Evolutionary conservation across 1,139 yeast species (phyloP).

Genomic region (Saccharomycopsis crataegensis): DNA sequence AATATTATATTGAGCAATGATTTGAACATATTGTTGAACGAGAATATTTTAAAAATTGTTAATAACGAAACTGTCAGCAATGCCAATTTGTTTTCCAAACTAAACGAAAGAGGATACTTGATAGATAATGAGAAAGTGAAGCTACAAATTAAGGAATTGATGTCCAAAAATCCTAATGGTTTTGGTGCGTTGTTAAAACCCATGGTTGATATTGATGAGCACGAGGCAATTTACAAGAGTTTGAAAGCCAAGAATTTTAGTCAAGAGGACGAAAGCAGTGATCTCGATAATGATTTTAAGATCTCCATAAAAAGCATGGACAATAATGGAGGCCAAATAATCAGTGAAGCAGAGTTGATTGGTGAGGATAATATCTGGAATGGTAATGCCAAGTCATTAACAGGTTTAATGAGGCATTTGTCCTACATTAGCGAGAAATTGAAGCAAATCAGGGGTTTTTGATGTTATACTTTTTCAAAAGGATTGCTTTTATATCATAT

Average conservation of each 20-base stretch:
- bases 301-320: slow-evolving; percentile 14
- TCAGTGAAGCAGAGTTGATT: slow-evolving; percentile 28
- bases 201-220: slow-evolving; percentile 10
- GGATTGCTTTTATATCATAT: too few relatives aligned
- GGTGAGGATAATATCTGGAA: slow-evolving; percentile 25
- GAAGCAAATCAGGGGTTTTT: slow-evolving; percentile 5
- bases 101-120: slow-evolving; percentile 39
- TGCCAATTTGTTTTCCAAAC: slow-evolving; percentile 32
- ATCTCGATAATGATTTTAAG: slow-evolving; percentile 21
- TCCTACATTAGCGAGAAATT: slow-evolving; percentile 25
- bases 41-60: slow-evolving; percentile 55
- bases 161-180: neutral
- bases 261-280: neutral
- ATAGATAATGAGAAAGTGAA: slow-evolving; percentile 28
- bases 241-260: slow-evolving; percentile 12
- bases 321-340: slow-evolving; percentile 21
- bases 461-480: too few relatives aligned
- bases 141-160: slow-evolving; percentile 6
- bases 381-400: slow-evolving; percentile 24
- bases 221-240: slow-evolving; percentile 19
- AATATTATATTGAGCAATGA: slow-evolving; percentile 63
- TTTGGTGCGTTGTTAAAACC: slow-evolving; percentile 9
- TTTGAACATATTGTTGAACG: slow-evolving; percentile 48
- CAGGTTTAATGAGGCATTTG: slow-evolving; percentile 29
- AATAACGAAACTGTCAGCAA: slow-evolving; percentile 47